These are phyloP conservation scores for Phyllosticta capitalensis DNA, from an alignment of 2,329 filamentous ascomycete genomes.

Conservation along the genomic window DNA sequence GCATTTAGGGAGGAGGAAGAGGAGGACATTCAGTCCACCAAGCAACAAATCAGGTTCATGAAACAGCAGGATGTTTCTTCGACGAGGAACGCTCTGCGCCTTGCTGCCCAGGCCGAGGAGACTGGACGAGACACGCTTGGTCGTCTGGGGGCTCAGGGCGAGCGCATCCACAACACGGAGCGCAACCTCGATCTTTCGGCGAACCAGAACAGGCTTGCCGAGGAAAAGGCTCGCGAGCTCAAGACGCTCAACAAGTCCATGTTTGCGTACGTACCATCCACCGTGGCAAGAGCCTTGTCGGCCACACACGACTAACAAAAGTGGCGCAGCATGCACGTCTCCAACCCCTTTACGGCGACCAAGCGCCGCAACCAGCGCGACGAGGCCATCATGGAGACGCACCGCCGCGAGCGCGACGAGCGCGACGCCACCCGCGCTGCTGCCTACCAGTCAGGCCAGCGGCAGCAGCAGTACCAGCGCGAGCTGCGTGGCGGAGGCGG, in stretches of 20 bases:
- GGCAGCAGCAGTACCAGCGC: slow-evolving; percentile 55
- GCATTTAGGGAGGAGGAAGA: slow-evolving; percentile 50
- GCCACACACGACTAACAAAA: background rate
- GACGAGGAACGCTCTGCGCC: slow-evolving; percentile 58
- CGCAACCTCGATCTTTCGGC: slow-evolving; percentile 70
- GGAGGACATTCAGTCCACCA: slow-evolving; percentile 61
- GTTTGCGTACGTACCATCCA: slow-evolving; percentile 67
- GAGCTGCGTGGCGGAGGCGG: slow-evolving; percentile 38
- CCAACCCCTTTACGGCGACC: slow-evolving; percentile 54
- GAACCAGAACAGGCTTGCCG: slow-evolving; percentile 68
- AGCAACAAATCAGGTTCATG: slow-evolving; percentile 63
- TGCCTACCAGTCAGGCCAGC: slow-evolving; percentile 45
- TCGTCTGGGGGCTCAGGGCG: slow-evolving; percentile 66
- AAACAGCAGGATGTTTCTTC: slow-evolving; percentile 70
- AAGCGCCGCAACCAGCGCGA: slow-evolving; percentile 49
- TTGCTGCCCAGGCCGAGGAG: slow-evolving; percentile 60
- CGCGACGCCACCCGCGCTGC: slow-evolving; percentile 47
- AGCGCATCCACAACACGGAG: slow-evolving; percentile 60
- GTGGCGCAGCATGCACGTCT: slow-evolving; percentile 20
- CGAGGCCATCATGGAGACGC: slow-evolving; percentile 57
- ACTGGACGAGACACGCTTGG: slow-evolving; percentile 63
- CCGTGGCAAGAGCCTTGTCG: slow-evolving; percentile 42
- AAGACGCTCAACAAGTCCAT: slow-evolving; percentile 82
- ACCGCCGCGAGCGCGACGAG: slow-evolving; percentile 46
- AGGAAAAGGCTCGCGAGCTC: slow-evolving; percentile 72